Base-by-base conservation (phyloP, 768 basidiomycete species). In the Hydnomerulius pinastri region DNA sequence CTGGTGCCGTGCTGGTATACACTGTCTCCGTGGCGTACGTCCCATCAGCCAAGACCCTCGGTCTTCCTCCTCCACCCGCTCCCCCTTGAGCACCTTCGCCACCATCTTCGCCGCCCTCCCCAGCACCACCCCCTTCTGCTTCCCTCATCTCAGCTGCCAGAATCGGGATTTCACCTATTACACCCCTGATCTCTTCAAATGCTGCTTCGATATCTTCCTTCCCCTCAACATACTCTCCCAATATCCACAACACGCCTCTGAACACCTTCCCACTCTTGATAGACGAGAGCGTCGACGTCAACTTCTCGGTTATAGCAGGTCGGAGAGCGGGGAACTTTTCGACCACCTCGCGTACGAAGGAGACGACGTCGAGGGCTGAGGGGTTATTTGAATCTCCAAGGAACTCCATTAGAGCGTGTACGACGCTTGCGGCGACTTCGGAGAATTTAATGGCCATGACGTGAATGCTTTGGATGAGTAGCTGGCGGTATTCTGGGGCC, bases 21-120 rank as follows among this genome's bases (percentile, higher is more conserved):
- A 91, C 92, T 1, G 92, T 92, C 73, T 98, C 97, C 5, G 96
- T 98, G 1, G 95, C 97, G 65, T 99, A 98, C 3, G 96, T 98
- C 8, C 97, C 97, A 61, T 99, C 97, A 17, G 93, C 93, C 51
- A 97, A 73, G 9, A 98, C 90, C 62, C 82, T 85, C 6, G 82
- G 93, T 64, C 81, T 81, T 9, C 80, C 76, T 6, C 73, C 70
- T 45, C 76, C 54, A 63, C 72, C 38, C 64, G 67, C 64, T 75
- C 78, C 35, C 46, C n/a, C n/a, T n/a, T 77, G 77, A 13, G 53
- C 46, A 20, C 54, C 60, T 32, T 68, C 62, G 1, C 62, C 64
- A 9, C 70, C 71, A 20, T 79, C 86, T 51, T 78, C 74, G 33
- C 71, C 72, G 21, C 73, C 72, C 30, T 78, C 77, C 7, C 69